Base-by-base conservation (phyloP, 305 asterid species). In the Petunia hybrid region DNA sequence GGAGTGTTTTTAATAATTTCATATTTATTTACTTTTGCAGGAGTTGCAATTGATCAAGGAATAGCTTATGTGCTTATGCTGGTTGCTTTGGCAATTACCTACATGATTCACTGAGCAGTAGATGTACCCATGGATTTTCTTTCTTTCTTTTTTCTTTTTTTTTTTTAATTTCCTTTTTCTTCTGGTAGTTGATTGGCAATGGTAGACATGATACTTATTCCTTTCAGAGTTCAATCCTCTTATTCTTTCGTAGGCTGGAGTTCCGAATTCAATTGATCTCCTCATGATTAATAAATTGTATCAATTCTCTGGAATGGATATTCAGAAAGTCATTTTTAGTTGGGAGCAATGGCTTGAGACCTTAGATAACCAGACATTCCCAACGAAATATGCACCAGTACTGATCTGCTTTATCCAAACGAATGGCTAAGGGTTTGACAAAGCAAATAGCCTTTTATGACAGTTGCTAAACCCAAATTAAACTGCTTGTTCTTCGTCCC, bases 31-130 rank as follows among this genome's bases (percentile, higher is more conserved):
- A 1, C 16, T 48, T 46, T 39, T 65, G 83, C 88, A 88, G 93
- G 91, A 61, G 88, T 83, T 40, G 82, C 88, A 36, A 69, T 90
- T 45, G 93, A 90, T 82, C 90, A 90, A 87, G 93, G 91, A 77
- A 81, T 90, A 66, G 91, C 89, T 4, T 88, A 90, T 82, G 77
- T 85, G 80, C 80, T 90, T 55, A 88, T 90, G 91, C 81, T 90
- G 71, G 83, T 87, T 77, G 93, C 91, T 73, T 82, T 87, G 87
- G 90, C 89, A 31, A 82, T 90, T 53, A 90, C 90, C 16, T 88
- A 90, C 85, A 83, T 90, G 16, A 80, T 86, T 78, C 90, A 84
- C 66, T 81, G 56, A 68, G 40, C 56, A 55, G 22, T 46, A 6
- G 1, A 13, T 55, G 60, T 55, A 55, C 12, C 55, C 55, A 46